Base-by-base conservation (phyloP, 495 filamentous ascomycete genomes). In the Penicillium argentinense region DNA sequence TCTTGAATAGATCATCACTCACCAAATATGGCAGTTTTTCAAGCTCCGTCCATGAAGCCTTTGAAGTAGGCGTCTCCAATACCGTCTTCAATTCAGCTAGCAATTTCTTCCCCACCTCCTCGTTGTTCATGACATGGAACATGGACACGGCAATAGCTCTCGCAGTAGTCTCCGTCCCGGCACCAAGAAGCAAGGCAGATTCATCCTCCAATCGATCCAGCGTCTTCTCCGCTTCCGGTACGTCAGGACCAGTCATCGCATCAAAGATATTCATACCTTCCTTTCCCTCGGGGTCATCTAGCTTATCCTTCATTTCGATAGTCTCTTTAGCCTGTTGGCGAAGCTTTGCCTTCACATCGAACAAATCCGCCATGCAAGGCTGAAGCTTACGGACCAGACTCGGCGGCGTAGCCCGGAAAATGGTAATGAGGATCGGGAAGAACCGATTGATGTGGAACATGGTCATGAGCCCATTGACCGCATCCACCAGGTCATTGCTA, bases 21-120 rank as follows among this genome's bases (percentile, higher is more conserved):
- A 67, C 65, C 41, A 83, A 49, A 50, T 80, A 80, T 0, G 79
- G 75, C 17, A 83, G 57, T 19, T 67, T 42, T 45, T 82, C 77
- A 17, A 83, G 61, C 22, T 72, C 59, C 16, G 47, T 44, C 67
- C 64, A 74, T 5, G 67, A 49, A 9, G 62, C 56, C 22, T 53
- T 45, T 1, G 43, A 55, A 2, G 17, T 29, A 2, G 66, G 56
- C 12, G 59, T 62, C 7, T 63, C 57, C 30, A 71, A 50, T 0
- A 66, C 56, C 14, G n/a, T 27, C 28, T 61, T 54, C 40, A 73
- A 36, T 40, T 74, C 70, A 4, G 38, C 39, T 9, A 60, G 55
- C 25, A 74, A 24, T 9, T 54, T 56, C n/a, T 18, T n/a, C 19
- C 22, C 13, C 3, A 56, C 39, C 5, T 38, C 41, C 28, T 28